Conservation (phyloP, 106 monocot genomes). For the Vanilla planifolia region DNA sequence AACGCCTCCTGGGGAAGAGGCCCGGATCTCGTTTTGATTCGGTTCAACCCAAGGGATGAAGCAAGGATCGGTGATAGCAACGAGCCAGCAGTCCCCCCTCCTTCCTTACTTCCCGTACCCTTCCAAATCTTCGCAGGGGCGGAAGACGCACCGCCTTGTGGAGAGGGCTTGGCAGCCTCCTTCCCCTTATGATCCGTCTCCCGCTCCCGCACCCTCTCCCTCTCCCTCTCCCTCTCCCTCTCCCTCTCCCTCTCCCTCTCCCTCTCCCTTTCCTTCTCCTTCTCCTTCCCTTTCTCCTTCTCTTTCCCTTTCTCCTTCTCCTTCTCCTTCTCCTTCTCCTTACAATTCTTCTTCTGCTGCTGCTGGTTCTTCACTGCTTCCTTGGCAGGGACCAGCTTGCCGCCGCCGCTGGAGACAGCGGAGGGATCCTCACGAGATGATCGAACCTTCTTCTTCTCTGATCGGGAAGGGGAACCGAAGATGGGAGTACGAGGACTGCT, state of each 20-base stretch:
- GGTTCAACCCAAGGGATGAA: slow-evolving; percentile 79
- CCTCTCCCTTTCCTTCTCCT: slow-evolving; percentile 29
- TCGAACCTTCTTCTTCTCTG: slow-evolving; percentile 62
- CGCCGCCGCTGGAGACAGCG: slow-evolving; percentile 4
- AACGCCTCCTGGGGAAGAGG: slow-evolving; percentile 77
- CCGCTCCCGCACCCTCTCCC: slow-evolving; percentile 16
- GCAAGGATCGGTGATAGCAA: slow-evolving; percentile 68
- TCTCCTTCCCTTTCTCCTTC: slow-evolving; percentile 14
- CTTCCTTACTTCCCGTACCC: slow-evolving; percentile 10
- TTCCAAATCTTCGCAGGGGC: slow-evolving; percentile 40
- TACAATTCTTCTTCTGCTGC: slow-evolving; percentile 16
- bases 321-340: slow-evolving; percentile 15
- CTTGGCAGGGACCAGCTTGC: not conserved
- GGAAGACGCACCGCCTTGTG: not conserved
- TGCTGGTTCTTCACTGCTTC: slow-evolving; percentile 20
- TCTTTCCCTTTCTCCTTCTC: slow-evolving; percentile 17
- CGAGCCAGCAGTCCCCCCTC: slow-evolving; percentile 9
- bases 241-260: slow-evolving; percentile 11
- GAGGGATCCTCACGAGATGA: slow-evolving; percentile 24
- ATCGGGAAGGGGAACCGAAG: slow-evolving; percentile 35
- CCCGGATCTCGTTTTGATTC: slow-evolving; percentile 98
- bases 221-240: slow-evolving; percentile 11
- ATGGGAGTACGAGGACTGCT: slow-evolving; percentile 59
- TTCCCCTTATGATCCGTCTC: slow-evolving; percentile 35
- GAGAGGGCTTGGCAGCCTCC: slow-evolving; percentile 10